phyloP scores from a whole-genome alignment of 2,329 filamentous ascomycete genomes.

The Ustulina deusta region DNA sequence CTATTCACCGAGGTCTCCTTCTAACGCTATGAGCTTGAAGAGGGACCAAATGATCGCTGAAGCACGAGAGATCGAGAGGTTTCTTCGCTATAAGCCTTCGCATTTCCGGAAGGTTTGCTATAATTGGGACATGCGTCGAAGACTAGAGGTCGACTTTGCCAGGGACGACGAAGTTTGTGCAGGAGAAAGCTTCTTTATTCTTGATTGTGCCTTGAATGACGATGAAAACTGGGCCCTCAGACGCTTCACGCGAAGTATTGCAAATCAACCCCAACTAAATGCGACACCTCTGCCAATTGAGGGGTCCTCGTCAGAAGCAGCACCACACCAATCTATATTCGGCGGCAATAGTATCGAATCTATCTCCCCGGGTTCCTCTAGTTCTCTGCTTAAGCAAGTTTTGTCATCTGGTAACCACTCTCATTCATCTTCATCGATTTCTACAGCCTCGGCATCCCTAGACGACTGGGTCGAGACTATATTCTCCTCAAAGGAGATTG shows the following conservation, averaged over 20 bases:
- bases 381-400: constrained; percentile 40
- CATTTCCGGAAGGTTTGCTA: constrained; percentile 83
- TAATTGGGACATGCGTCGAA: constrained; percentile 92
- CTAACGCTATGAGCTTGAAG: constrained; percentile 76
- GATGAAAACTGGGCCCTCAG: constrained; percentile 59
- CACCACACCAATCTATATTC: constrained; percentile 49
- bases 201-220: constrained; percentile 78
- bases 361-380: constrained; percentile 40
- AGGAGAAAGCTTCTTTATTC: constrained; percentile 81
- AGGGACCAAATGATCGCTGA: constrained; percentile 79
- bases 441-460: constrained; percentile 48
- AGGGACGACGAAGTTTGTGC: constrained; percentile 80
- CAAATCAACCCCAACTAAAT: constrained; percentile 31
- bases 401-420: constrained; percentile 45
- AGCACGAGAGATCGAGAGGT: constrained; percentile 84
- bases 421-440: constrained; percentile 30
- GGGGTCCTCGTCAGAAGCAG: constrained; percentile 29
- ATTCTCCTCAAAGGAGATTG: constrained; percentile 71
- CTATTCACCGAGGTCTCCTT: constrained; percentile 84
- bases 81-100: constrained; percentile 76
- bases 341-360: constrained; percentile 43
- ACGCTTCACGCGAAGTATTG: constrained; percentile 58
- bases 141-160: constrained; percentile 88
- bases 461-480: constrained; percentile 76
- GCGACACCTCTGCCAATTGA: constrained; percentile 15